Percentiles rank a stretch among this genome's conserved stretches.
phyloP scores from a whole-genome alignment of 2,329 filamentous ascomycete genomes.

The Magnaporthiopsis incrustans region DNA sequence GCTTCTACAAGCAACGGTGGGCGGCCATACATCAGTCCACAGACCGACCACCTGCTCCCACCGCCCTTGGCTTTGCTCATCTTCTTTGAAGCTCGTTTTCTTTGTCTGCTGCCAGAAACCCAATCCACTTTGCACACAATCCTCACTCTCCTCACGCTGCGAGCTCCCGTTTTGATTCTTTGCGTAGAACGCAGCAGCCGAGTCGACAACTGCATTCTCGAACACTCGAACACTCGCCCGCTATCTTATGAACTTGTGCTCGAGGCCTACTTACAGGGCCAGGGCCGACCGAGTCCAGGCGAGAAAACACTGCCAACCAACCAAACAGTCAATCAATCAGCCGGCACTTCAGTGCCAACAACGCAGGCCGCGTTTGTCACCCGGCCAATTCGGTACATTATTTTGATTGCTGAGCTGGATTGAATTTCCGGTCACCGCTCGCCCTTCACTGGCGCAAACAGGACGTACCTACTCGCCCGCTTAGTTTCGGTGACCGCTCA shows the following conservation, averaged over 20 bases:
- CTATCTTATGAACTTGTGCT: no score
- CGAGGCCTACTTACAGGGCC: background rate
- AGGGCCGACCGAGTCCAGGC: background rate
- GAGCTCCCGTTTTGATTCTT: background rate
- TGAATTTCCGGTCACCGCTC: background rate
- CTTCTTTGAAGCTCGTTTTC: background rate
- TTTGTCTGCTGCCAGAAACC: background rate
- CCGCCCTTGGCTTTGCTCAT: background rate
- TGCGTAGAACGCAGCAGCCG: background rate
- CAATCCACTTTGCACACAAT: background rate
- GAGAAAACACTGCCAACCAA: background rate
- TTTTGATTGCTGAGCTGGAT: background rate
- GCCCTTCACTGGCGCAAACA: background rate
- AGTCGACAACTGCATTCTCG: background rate
- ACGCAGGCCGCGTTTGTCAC: background rate
- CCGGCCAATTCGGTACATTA: background rate
- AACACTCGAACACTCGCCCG: background rate
- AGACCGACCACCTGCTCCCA: slow-evolving; percentile 1
- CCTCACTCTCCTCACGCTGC: background rate
- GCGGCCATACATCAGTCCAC: background rate
- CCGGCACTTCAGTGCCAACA: background rate
- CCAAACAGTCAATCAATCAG: background rate
- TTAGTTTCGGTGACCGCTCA: background rate
- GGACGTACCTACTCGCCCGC: background rate
- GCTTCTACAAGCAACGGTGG: slow-evolving; percentile 9